Base-by-base conservation (phyloP, 768 basidiomycete genomes). In the Tulasnella sp. region DNA sequence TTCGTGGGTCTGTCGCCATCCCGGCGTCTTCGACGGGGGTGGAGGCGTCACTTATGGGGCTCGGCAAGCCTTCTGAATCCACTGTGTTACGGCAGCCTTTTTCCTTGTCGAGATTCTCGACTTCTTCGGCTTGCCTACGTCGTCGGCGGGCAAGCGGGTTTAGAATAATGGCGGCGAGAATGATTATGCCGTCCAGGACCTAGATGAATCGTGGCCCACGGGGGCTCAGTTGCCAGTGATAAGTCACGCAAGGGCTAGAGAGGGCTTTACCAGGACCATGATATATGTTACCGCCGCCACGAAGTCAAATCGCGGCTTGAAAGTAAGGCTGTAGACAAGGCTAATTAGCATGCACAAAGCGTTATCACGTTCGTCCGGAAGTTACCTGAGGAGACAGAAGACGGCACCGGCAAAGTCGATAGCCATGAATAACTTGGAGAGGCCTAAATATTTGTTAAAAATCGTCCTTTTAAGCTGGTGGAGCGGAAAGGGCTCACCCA, bases 331-430 rank as follows among this genome's bases (percentile, higher is more conserved):
- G n/a, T 31, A 64, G 12, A 34, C 24, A 64, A 64, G 60, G n/a
- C 1, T n/a, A 14, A 3, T 34, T n/a, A 64, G 60, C 44, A 44
- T 44, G 14, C 44, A 8, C 8, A 28, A 34, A 31, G 60, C 60
- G 60, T 64, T 64, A 28, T 64, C 60, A 31, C 11, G 28, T 60
- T 28, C 28, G 12, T 16, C n/a, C 16, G 31, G n/a, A 11, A 18
- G n/a, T 34, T 12, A 40, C 78, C 92, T 93, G 9, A 94, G 87
- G 80, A 90, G 88, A 77, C 90, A 92, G 86, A 94, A 94, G 2
- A 95, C 85, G 4, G 90, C 92, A 41, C 94, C 94, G 8, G 91
- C 84, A 77, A 91, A 87, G 83, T 96, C 94, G 75, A 95, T 87
- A 14, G 85, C 82, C 87, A 95, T 91, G 86, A 95, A 95, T 8